Evolutionary conservation across 1,139 yeast genomes (phyloP).

Genomic region (Geotrichum carabidarum): DNA sequence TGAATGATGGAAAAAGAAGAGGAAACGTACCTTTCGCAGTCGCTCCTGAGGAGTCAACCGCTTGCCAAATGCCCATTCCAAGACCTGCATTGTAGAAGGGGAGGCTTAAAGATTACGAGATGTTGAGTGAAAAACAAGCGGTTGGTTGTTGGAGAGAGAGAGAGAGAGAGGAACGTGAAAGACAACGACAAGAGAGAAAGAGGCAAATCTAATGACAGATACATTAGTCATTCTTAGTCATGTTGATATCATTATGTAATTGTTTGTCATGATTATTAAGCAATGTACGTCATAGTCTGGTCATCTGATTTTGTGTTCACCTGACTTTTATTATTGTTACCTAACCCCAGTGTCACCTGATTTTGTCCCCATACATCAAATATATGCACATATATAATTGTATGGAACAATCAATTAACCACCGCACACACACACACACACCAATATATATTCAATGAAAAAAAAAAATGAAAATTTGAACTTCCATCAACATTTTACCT

Average conservation of each 20-base stretch:
- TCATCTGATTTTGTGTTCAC: no score
- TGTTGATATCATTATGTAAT: no score
- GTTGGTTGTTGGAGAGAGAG: background rate
- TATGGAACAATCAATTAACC: background rate
- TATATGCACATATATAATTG: no score
- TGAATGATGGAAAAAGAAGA: background rate
- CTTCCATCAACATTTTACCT: background rate
- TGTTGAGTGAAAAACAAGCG: background rate
- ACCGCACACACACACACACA: background rate
- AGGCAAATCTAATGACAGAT: no score
- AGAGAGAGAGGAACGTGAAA: background rate
- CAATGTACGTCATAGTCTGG: no score
- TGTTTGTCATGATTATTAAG: no score
- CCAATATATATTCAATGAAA: no score
- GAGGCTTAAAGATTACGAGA: background rate
- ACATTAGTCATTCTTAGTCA: no score
- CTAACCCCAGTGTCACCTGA: no score
- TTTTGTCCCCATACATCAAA: no score
- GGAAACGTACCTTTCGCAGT: constrained; percentile 56
- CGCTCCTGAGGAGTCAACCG: constrained; percentile 90
- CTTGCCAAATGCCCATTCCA: constrained; percentile 96
- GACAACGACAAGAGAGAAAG: background rate
- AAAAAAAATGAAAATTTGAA: background rate
- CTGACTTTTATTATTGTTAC: no score
- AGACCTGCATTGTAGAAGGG: constrained; percentile 47